These are phyloP conservation scores for Saccharomyces hybrid DNA, from an alignment of 1,139 yeast genomes.

Conservation along the genomic window DNA sequence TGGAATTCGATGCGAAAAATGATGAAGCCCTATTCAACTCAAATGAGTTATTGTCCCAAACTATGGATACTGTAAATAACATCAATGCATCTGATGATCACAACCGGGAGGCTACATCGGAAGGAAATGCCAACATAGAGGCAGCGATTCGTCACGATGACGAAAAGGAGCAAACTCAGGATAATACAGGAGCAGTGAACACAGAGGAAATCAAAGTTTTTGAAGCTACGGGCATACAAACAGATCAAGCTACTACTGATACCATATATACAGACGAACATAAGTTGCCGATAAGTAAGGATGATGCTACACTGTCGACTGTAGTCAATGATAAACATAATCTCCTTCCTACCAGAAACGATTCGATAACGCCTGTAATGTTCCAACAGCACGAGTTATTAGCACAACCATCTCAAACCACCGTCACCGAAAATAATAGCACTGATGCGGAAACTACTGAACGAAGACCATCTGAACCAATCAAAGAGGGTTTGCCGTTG, in stretches of 20 bases:
- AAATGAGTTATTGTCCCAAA: slow-evolving; percentile 10
- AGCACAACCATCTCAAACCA: slow-evolving; percentile 2
- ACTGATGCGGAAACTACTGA: slow-evolving; percentile 2
- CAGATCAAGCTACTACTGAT: not conserved
- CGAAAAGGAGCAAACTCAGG: not conserved
- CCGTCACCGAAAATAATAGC: not conserved
- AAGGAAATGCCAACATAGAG: slow-evolving; percentile 8
- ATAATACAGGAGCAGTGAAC: not conserved
- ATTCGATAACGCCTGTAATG: slow-evolving; percentile 27
- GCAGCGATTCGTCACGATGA: not conserved
- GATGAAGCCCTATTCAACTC: slow-evolving; percentile 21
- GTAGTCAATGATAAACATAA: slow-evolving; percentile 18
- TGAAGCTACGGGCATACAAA: not conserved
- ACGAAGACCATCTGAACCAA: not conserved
- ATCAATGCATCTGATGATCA: slow-evolving; percentile 1
- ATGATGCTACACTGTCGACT: slow-evolving; percentile 9
- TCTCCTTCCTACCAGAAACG: slow-evolving; percentile 15
- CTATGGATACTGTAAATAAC: not conserved
- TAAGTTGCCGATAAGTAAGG: not conserved
- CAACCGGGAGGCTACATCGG: not conserved
- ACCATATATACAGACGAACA: not conserved
- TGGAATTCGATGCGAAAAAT: slow-evolving; percentile 23
- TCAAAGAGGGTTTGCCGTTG: slow-evolving; percentile 8
- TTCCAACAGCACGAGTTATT: slow-evolving; percentile 20
- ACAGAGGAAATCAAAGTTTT: not conserved